These are phyloP conservation scores for Alisma plantagoaquatica DNA, from an alignment of 106 monocot genomes.

Conservation along the genomic window DNA sequence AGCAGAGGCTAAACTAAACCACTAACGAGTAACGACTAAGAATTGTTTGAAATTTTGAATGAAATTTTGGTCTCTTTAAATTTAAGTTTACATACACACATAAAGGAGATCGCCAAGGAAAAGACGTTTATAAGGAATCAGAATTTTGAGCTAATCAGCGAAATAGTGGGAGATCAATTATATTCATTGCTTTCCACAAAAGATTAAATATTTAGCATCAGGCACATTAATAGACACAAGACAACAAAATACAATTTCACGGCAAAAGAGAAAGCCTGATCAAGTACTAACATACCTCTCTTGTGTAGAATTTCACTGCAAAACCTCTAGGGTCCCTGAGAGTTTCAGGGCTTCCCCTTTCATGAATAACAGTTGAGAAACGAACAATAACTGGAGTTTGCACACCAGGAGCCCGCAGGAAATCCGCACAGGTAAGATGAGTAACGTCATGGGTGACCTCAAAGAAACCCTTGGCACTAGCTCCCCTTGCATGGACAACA, in stretches of 20 bases:
- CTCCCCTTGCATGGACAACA: constrained; percentile 80
- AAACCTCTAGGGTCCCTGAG: constrained; percentile 71
- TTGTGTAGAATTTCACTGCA: constrained; percentile 79
- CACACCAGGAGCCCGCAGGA: constrained; percentile 66
- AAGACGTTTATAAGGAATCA: not conserved
- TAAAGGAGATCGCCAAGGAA: not conserved
- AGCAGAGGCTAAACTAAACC: too few relatives aligned
- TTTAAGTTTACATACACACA: too few relatives aligned
- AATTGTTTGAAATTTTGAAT: too few relatives aligned
- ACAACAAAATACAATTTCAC: not conserved
- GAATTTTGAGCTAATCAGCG: not conserved
- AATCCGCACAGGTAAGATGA: constrained; percentile 77
- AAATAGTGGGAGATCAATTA: not conserved
- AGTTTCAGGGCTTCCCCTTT: constrained; percentile 79
- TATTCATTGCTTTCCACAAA: too few relatives aligned
- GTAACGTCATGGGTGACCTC: constrained; percentile 81
- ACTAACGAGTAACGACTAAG: too few relatives aligned
- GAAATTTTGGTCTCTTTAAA: too few relatives aligned
- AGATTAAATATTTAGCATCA: too few relatives aligned
- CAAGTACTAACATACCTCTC: constrained; percentile 41
- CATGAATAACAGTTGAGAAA: constrained; percentile 82
- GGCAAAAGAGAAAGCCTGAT: not conserved
- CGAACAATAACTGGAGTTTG: constrained; percentile 73
- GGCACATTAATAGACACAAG: too few relatives aligned
- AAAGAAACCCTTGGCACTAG: constrained; percentile 84